Evolutionary conservation across 257 asterid genomes (phyloP).

Genomic region (Primulina tabacum): DNA sequence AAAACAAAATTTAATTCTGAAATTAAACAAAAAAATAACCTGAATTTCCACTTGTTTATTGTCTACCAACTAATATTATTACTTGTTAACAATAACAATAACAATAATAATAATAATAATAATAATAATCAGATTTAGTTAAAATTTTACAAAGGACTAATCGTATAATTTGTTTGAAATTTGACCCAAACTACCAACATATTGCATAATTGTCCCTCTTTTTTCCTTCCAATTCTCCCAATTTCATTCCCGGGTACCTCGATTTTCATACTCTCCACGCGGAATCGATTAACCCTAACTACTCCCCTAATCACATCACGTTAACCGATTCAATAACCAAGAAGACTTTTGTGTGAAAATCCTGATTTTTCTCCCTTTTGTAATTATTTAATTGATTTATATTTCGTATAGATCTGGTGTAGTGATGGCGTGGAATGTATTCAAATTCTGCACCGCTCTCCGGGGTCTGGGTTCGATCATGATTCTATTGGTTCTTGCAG

Average conservation of each 20-base stretch:
- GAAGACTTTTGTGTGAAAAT: background rate
- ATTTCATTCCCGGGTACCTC: constrained; percentile 19
- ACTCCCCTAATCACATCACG: background rate
- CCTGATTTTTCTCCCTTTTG: background rate
- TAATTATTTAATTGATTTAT: background rate
- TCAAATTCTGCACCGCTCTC: constrained; percentile 64
- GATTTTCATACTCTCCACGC: constrained; percentile 8
- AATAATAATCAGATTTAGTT: too few species aligned
- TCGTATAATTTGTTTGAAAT: too few species aligned
- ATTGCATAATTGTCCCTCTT: constrained; percentile 3
- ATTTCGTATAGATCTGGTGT: constrained; percentile 73
- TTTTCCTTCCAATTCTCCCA: background rate
- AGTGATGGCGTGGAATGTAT: constrained; percentile 77
- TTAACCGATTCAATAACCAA: background rate
- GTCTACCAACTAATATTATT: too few species aligned
- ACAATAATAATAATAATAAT: too few species aligned
- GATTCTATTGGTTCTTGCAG: constrained; percentile 64
- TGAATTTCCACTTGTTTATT: too few species aligned
- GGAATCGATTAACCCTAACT: constrained; percentile 24
- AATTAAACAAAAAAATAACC: too few species aligned
- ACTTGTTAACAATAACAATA: too few species aligned
- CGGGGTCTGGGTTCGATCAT: constrained; percentile 74
- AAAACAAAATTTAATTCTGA: too few species aligned
- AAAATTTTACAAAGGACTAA: background rate
- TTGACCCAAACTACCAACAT: background rate